phyloP scores from a whole-genome alignment of 1,284 basidiomycete genomes.

The Bjerkandera adusta region DNA sequence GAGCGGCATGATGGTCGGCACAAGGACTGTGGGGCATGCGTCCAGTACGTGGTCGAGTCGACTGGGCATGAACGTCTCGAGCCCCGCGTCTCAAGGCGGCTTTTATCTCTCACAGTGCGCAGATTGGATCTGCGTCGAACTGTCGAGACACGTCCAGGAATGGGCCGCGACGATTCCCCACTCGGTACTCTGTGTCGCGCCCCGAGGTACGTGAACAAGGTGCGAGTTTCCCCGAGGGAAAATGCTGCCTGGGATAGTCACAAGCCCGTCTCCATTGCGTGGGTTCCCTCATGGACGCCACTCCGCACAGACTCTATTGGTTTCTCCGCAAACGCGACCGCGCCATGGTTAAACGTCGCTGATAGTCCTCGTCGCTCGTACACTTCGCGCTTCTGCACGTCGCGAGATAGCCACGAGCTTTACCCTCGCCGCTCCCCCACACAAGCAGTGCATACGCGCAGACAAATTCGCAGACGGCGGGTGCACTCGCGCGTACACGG shows the following conservation, averaged over 20 bases:
- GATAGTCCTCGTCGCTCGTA: constrained; percentile 8
- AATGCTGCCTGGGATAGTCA: constrained; percentile 12
- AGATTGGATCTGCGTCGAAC: constrained; percentile 16
- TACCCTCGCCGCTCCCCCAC: constrained; percentile 9
- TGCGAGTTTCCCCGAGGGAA: constrained; percentile 9
- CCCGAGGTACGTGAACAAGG: not conserved
- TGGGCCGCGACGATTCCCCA: constrained; percentile 4
- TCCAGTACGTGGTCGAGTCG: not conserved
- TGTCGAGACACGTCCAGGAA: constrained; percentile 6
- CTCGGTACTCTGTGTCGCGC: not conserved
- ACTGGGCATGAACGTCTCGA: not conserved
- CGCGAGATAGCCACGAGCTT: constrained; percentile 20
- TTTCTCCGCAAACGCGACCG: constrained; percentile 27
- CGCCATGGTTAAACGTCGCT: constrained; percentile 28
- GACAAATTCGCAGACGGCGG: not conserved
- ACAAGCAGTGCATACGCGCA: not conserved
- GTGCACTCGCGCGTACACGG: not conserved
- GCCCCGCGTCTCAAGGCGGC: constrained; percentile 16
- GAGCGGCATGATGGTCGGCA: not conserved
- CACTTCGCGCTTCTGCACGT: not conserved
- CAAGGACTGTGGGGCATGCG: not conserved
- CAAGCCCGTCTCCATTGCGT: constrained; percentile 14
- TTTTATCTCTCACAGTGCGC: constrained; percentile 26
- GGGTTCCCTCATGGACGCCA: constrained; percentile 6
- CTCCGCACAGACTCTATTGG: constrained; percentile 17